Percentiles rank a stretch among this genome's conserved stretches.
phyloP scores from a whole-genome alignment of 2,329 filamentous ascomycete genomes.

The Hypoxylon sp. region DNA sequence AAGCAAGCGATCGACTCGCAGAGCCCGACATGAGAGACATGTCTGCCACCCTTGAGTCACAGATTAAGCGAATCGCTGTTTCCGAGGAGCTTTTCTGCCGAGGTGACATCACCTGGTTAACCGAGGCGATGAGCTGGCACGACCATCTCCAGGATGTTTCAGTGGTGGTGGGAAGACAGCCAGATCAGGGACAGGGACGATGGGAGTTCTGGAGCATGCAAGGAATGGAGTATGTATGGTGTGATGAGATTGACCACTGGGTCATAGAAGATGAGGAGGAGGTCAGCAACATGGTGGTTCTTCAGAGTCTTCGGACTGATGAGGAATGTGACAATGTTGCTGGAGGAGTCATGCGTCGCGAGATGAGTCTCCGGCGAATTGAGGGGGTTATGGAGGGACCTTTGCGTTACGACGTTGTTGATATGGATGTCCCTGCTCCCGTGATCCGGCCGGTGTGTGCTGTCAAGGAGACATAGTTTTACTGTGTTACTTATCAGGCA shows the following conservation, averaged over 20 bases:
- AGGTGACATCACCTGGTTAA: background rate
- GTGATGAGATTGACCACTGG: background rate
- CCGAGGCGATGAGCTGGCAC: background rate
- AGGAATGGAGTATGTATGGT: background rate
- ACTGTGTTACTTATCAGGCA: background rate
- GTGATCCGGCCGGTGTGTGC: background rate
- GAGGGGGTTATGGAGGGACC: no score
- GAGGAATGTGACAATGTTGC: no score
- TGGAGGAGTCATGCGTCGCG: no score
- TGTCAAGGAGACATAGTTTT: background rate
- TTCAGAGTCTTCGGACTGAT: background rate
- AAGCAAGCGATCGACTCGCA: background rate
- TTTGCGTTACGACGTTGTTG: background rate
- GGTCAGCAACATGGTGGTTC: no score
- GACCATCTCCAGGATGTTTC: background rate
- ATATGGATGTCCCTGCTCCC: background rate
- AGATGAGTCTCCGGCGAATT: no score
- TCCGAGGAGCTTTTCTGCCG: background rate
- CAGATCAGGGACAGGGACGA: background rate
- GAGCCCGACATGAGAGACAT: background rate
- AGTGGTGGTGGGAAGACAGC: background rate
- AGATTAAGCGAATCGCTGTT: background rate
- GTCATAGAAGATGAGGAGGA: background rate
- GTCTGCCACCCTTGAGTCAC: background rate
- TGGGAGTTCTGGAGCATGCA: background rate